phyloP scores from a whole-genome alignment of 371 early-diverging fungal species.

The Apophysomyces variabilis region DNA sequence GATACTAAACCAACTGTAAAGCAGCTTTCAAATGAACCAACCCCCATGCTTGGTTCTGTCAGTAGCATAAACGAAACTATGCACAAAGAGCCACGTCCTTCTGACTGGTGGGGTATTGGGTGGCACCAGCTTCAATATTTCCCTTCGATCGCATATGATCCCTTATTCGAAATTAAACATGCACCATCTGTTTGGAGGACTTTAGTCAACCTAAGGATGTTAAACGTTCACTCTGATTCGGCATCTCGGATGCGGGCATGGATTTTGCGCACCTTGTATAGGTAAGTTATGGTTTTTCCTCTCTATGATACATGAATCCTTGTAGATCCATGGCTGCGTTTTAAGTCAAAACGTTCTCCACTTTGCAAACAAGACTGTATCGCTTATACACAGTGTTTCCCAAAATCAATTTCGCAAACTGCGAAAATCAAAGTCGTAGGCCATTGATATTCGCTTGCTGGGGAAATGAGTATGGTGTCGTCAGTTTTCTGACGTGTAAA shows the following conservation, averaged over 20 bases:
- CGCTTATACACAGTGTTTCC: too few species aligned
- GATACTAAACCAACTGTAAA: neutral
- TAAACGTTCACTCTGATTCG: slow-evolving; percentile 8
- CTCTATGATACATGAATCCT: neutral
- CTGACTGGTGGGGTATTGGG: slow-evolving; percentile 9
- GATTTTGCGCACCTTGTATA: slow-evolving; percentile 18
- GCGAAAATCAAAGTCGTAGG: too few species aligned
- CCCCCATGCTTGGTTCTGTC: neutral
- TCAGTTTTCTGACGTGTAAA: too few species aligned
- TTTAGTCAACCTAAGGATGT: neutral
- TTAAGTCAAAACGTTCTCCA: slow-evolving; percentile 13
- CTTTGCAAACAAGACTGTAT: slow-evolving; percentile 20
- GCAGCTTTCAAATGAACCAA: neutral
- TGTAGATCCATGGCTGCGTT: slow-evolving; percentile 19
- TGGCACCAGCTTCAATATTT: slow-evolving; percentile 18
- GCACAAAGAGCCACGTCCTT: neutral
- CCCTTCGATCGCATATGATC: slow-evolving; percentile 20
- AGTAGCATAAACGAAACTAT: neutral
- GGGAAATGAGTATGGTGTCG: too few species aligned
- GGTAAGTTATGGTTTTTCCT: slow-evolving; percentile 4
- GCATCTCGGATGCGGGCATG: slow-evolving; percentile 15
- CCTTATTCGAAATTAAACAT: slow-evolving; percentile 19
- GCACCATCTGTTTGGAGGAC: slow-evolving; percentile 27
- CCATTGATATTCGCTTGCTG: too few species aligned
- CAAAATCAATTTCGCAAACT: too few species aligned